Conservation (phyloP, 805 yeast species). For the Candida piceae region DNA sequence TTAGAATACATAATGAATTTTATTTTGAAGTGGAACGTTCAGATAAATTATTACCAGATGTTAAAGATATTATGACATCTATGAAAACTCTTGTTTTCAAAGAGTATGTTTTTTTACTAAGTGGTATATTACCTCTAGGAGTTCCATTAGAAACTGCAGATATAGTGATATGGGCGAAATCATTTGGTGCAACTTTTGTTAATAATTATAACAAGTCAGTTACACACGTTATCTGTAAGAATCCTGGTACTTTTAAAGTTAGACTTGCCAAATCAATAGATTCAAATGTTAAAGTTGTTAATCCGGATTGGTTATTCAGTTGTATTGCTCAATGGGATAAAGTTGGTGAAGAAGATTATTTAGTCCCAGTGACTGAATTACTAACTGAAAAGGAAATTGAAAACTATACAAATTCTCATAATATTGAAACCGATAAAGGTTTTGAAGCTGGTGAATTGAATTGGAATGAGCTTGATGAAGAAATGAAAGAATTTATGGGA, state of each 20-base stretch:
- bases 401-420: conserved; percentile 33
- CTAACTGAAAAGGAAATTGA: conserved; percentile 42
- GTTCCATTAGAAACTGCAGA: conserved; percentile 68
- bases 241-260: conserved; percentile 79
- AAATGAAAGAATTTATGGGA: conserved; percentile 46
- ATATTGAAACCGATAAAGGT: conserved; percentile 36
- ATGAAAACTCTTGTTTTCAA: conserved; percentile 65
- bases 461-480: conserved; percentile 52
- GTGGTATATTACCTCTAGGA: conserved; percentile 90
- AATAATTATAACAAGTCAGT: conserved; percentile 65
- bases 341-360: conserved; percentile 56
- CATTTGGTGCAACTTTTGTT: conserved; percentile 85
- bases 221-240: conserved; percentile 84
- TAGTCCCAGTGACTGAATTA: conserved; percentile 46
- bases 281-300: conserved; percentile 67
- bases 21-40: conserved; percentile 43
- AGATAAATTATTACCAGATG: conserved; percentile 44
- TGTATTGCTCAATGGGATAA: conserved; percentile 77
- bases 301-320: conserved; percentile 88
- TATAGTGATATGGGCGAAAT: conserved; percentile 85
- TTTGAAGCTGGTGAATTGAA: conserved; percentile 40
- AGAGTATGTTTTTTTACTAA: conserved; percentile 68
- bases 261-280: conserved; percentile 65
- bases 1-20: conserved; percentile 61
- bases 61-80: conserved; percentile 65